Base-by-base conservation (phyloP, 805 yeast genomes). In the Danielozyma ontarioensis region DNA sequence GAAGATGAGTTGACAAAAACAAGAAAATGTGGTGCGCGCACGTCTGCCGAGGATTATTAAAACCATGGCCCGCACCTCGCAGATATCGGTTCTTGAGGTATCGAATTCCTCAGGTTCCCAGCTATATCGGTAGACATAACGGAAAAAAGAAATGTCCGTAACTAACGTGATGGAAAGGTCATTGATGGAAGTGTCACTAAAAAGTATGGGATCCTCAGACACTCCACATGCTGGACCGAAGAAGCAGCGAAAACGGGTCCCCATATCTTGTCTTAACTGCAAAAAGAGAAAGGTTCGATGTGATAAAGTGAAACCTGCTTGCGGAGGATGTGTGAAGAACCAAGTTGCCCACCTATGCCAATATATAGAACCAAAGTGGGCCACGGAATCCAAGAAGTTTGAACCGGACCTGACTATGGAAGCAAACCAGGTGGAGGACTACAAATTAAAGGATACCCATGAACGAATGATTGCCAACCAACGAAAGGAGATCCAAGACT, bases 231-330 rank as follows among this genome's bases (percentile, higher is more conserved):
- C n/a, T n/a, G n/a, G n/a, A 10, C 22, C 6, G 22, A 19, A 17
- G 22, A 42, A 41, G 29, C 48, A 53, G 32, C 47, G 71, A 28
- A 53, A 55, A 28, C 45, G 72, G 17, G 68, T 59, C 1, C 71
- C 72, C 3, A 45, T 64, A 12, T 50, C 68, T 19, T 66, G 72
- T 38, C 46, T 61, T 27, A 58, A 58, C 33, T 66, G 72, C 41
- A 55, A 64, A 36, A 54, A 55, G 28, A 40, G 72, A 11, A 65
- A 65, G 44, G 72, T 66, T 43, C 63, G 61, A 37, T 66, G 72
- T 46, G 72, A 66, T 40, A 63, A 62, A 33, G 56, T 38, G 14
- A 50, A 53, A 31, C 72, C 72, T 3, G 49, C 61, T 4, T 66
- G 72, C 42, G 53, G 63, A 3, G 70, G 69, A 5, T 66, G 72